Evolutionary conservation across 495 filamentous ascomycete species (phyloP).

Genomic region (Daldinia decipiens): DNA sequence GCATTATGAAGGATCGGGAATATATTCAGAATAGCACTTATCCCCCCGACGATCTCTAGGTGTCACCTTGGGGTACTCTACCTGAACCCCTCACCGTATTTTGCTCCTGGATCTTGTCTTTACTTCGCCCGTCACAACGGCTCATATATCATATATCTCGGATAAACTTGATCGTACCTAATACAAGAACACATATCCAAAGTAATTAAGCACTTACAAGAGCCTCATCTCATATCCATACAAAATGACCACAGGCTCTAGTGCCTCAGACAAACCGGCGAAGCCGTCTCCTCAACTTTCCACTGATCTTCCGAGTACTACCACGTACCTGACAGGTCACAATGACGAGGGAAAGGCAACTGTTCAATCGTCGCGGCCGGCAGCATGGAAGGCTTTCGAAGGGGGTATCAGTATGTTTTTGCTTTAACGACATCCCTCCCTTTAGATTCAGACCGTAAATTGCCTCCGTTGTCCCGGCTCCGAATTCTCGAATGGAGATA

Average conservation of each 20-base stretch:
- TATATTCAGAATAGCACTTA: neutral
- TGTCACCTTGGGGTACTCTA: neutral
- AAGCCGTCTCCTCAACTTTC: constrained; percentile 28
- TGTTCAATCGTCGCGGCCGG: constrained; percentile 47
- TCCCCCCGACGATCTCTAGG: neutral
- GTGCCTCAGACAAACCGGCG: constrained; percentile 2
- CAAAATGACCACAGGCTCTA: neutral
- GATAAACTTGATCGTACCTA: neutral
- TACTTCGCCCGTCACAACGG: neutral
- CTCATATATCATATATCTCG: neutral
- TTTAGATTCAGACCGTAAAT: neutral
- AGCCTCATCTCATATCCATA: neutral
- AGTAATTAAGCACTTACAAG: neutral
- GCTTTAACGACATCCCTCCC: neutral
- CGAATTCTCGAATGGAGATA: neutral
- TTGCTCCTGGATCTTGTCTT: neutral
- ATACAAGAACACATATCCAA: neutral
- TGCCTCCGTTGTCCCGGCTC: neutral
- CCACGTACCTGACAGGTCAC: constrained; percentile 56
- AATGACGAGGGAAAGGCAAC: constrained; percentile 52
- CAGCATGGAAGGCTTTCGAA: constrained; percentile 38
- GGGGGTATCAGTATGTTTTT: constrained; percentile 32
- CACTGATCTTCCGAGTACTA: constrained; percentile 50
- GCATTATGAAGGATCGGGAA: neutral
- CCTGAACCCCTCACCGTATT: neutral